phyloP scores from a whole-genome alignment of 768 basidiomycete species.

The Hypsizygus marmoreus region DNA sequence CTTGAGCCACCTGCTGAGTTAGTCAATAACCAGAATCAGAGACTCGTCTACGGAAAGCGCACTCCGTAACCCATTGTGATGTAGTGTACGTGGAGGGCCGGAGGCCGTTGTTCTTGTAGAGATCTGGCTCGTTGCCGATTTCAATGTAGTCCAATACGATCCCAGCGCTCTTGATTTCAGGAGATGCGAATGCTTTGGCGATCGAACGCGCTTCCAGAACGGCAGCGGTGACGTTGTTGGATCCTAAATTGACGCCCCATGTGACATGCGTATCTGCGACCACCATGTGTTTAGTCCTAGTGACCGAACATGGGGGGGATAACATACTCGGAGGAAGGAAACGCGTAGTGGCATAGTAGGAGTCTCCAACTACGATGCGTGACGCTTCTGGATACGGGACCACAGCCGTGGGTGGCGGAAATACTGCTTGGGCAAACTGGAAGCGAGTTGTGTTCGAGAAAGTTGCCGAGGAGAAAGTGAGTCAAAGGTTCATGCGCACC shows the following conservation, averaged over 20 bases:
- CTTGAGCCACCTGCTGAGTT: constrained; percentile 7
- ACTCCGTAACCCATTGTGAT: constrained; percentile 51
- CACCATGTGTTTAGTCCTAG: no score
- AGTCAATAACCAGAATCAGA: not conserved
- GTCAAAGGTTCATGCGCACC: constrained; percentile 33
- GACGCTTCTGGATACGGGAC: constrained; percentile 70
- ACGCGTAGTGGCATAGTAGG: constrained; percentile 43
- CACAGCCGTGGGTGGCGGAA: constrained; percentile 48
- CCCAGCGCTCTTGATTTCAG: not conserved
- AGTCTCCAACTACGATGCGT: constrained; percentile 58
- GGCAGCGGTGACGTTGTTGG: constrained; percentile 50
- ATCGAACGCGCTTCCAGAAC: constrained; percentile 52
- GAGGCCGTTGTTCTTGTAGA: constrained; percentile 2
- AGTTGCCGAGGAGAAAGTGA: not conserved
- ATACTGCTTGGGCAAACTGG: constrained; percentile 51
- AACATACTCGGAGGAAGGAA: constrained; percentile 20
- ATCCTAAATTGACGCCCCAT: constrained; percentile 72
- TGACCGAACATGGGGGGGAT: not conserved
- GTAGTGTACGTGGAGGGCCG: constrained; percentile 1
- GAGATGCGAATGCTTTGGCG: constrained; percentile 45
- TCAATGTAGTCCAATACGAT: constrained; percentile 5
- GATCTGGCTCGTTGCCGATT: constrained; percentile 7
- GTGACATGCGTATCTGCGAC: constrained; percentile 57
- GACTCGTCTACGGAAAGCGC: constrained; percentile 18
- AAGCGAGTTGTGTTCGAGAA: constrained; percentile 1